Percentiles rank a stretch among this genome's conserved stretches.
Evolutionary conservation across 2,329 filamentous ascomycete genomes (phyloP).

Genomic region (Aspergillus unguis): DNA sequence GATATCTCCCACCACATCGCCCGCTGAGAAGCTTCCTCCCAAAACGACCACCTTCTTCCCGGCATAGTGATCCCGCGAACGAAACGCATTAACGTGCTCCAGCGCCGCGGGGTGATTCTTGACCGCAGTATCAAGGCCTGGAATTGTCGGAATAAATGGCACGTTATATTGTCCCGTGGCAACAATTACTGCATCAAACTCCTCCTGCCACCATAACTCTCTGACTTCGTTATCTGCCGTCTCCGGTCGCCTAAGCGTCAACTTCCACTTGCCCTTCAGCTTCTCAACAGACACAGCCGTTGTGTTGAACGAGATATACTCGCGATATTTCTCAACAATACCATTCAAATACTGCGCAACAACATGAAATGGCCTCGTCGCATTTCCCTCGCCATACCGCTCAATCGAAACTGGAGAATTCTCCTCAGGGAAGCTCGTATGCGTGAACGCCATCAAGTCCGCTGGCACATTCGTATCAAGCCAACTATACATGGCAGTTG

Average conservation of each 20-base stretch:
- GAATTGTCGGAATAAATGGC: slow-evolving; percentile 38
- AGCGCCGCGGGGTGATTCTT: slow-evolving; percentile 31
- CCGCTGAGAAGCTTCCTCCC: slow-evolving; percentile 30
- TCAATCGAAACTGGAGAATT: slow-evolving; percentile 24
- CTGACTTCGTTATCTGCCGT: slow-evolving; percentile 5
- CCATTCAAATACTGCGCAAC: slow-evolving; percentile 23
- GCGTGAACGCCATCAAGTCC: slow-evolving; percentile 28
- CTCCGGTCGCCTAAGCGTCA: slow-evolving; percentile 31
- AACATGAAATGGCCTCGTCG: slow-evolving; percentile 23
- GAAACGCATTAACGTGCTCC: slow-evolving; percentile 38
- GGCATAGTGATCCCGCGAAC: slow-evolving; percentile 35
- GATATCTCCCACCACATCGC: slow-evolving; percentile 27
- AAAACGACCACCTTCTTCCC: slow-evolving; percentile 29
- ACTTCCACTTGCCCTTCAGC: slow-evolving; percentile 34
- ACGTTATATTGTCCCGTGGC: slow-evolving; percentile 44
- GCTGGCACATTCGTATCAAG: slow-evolving; percentile 30
- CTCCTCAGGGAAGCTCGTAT: slow-evolving; percentile 23
- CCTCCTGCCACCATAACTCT: slow-evolving; percentile 40
- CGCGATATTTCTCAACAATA: slow-evolving; percentile 23
- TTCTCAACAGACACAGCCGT: slow-evolving; percentile 29
- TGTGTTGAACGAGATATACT: slow-evolving; percentile 30
- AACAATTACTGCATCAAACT: slow-evolving; percentile 43
- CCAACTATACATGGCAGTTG: slow-evolving; percentile 24
- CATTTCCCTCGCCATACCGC: slow-evolving; percentile 22
- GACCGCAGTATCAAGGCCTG: slow-evolving; percentile 31